Evolutionary conservation across 1,284 basidiomycete genomes (phyloP).

Genomic region (Microbotryomycetes sp.): DNA sequence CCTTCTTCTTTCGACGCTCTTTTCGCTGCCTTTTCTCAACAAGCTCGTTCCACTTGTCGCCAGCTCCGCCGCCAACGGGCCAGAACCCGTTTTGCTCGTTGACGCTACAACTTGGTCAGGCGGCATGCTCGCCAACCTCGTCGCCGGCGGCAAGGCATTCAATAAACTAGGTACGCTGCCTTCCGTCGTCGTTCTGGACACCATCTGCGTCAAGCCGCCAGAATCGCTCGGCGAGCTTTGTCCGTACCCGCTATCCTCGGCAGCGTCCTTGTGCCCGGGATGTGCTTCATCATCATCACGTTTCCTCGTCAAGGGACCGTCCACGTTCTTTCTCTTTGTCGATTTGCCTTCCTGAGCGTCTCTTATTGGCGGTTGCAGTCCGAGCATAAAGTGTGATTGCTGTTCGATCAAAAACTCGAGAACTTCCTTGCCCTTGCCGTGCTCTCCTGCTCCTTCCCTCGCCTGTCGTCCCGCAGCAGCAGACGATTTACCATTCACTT

Average conservation of each 20-base stretch:
- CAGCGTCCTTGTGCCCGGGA: neutral
- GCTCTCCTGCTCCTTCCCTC: conserved; percentile 55
- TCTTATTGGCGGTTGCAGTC: conserved; percentile 57
- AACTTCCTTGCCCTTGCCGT: conserved; percentile 78
- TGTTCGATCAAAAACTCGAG: conserved; percentile 89
- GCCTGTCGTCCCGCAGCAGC: conserved; percentile 4
- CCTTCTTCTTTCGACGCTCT: conserved; percentile 30
- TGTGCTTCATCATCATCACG: neutral
- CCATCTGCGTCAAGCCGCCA: neutral
- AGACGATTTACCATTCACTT: neutral
- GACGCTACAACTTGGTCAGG: neutral
- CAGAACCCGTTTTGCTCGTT: neutral
- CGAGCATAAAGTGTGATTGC: conserved; percentile 77
- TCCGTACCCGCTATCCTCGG: neutral
- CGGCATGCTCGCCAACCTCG: neutral
- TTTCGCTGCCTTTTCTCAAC: conserved; percentile 27
- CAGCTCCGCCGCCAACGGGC: neutral
- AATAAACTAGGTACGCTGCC: neutral
- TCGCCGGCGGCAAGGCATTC: neutral
- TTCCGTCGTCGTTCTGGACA: neutral
- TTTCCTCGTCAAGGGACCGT: neutral
- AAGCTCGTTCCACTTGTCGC: conserved; percentile 4
- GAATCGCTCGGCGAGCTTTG: neutral
- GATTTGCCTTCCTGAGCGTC: conserved; percentile 10
- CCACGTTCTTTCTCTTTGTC: neutral